Percentiles rank a stretch among this genome's conserved stretches.
These are phyloP conservation scores for Coemansia sp. DNA, from an alignment of 192 early-diverging fungal genomes.

Conservation along the genomic window DNA sequence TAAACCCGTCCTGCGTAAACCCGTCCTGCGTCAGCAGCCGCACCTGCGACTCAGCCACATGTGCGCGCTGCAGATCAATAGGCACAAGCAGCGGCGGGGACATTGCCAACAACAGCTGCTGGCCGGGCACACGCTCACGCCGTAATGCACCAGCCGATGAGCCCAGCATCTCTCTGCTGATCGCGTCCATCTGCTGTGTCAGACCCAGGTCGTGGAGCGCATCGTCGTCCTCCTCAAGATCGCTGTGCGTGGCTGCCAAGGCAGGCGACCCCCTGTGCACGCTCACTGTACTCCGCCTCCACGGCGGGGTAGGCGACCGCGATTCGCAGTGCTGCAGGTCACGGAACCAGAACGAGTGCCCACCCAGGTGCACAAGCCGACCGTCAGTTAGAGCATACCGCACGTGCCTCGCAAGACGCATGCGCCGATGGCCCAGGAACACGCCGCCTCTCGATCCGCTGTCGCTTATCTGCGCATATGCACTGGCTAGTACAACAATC, in stretches of 20 bases:
- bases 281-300: slow-evolving; percentile 1
- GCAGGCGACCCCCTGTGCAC: background rate
- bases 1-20: background rate
- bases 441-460: background rate
- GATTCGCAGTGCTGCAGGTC: slow-evolving; percentile 1
- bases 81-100: background rate
- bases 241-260: too few relatives aligned
- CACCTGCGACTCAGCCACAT: slow-evolving; percentile 1
- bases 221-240: too few relatives aligned
- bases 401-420: slow-evolving; percentile 3
- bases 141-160: background rate
- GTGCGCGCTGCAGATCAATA: background rate
- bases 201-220: too few relatives aligned
- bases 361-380: slow-evolving; percentile 33
- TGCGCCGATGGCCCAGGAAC: slow-evolving; percentile 23
- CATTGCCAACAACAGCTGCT: background rate
- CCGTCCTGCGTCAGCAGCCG: slow-evolving; percentile 8
- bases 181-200: too few relatives aligned
- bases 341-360: slow-evolving; percentile 35
- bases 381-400: slow-evolving; percentile 35
- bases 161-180: background rate
- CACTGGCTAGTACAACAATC: background rate
- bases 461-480: background rate
- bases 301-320: slow-evolving; percentile 36
- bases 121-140: too few relatives aligned